phyloP scores from a whole-genome alignment of 768 basidiomycete genomes.

The Coprinellus aureogranulatus region DNA sequence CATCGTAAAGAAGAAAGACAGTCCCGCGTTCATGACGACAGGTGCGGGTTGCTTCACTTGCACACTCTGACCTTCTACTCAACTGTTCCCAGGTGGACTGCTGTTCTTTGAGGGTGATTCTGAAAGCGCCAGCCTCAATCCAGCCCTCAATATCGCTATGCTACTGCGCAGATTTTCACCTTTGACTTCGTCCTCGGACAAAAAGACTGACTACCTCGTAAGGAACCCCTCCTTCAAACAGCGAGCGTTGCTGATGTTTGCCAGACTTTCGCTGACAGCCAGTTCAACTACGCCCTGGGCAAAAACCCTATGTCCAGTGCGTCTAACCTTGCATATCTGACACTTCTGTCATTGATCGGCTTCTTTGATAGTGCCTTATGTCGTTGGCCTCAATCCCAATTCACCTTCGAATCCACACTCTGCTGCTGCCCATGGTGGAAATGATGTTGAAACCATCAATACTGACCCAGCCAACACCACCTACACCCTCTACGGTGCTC shows the following conservation, averaged over 20 bases:
- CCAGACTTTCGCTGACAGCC: constrained; percentile 70
- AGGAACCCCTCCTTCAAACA: too few species aligned
- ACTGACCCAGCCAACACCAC: constrained; percentile 69
- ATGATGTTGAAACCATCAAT: constrained; percentile 65
- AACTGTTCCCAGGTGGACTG: constrained; percentile 60
- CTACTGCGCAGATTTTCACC: constrained; percentile 74
- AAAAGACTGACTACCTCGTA: constrained; percentile 61
- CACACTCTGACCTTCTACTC: too few species aligned
- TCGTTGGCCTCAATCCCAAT: constrained; percentile 88
- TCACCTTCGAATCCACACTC: constrained; percentile 90
- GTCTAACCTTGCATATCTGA: constrained; percentile 13
- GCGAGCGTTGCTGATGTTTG: not conserved
- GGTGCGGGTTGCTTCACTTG: too few species aligned
- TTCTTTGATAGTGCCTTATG: constrained; percentile 58
- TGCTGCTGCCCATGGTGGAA: constrained; percentile 83
- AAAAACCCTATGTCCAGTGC: constrained; percentile 86
- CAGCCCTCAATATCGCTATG: constrained; percentile 86
- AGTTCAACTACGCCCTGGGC: constrained; percentile 81
- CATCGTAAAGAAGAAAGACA: constrained; percentile 51
- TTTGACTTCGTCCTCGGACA: constrained; percentile 60
- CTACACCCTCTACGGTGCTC: constrained; percentile 81
- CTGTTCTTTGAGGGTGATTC: constrained; percentile 84
- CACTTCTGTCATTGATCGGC: too few species aligned
- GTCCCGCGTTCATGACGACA: constrained; percentile 55
- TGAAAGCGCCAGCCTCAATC: constrained; percentile 75